Evolutionary conservation across 148 eudicot species (phyloP).

Genomic region (Pouteria glomerata): DNA sequence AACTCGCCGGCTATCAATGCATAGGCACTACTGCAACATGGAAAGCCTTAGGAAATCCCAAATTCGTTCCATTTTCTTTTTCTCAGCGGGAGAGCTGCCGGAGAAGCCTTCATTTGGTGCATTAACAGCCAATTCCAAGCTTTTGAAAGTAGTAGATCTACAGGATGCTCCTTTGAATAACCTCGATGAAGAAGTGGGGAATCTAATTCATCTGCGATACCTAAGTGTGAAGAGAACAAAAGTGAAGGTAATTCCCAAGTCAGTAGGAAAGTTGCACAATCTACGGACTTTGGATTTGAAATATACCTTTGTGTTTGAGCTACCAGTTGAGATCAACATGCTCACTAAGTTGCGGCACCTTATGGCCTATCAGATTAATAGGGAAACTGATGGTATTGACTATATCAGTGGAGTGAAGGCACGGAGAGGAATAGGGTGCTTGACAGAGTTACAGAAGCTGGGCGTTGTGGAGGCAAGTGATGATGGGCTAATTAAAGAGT

Average conservation of each 20-base stretch:
- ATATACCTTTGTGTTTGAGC: background rate
- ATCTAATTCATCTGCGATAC: background rate
- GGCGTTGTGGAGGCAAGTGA: background rate
- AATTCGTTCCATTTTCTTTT: background rate
- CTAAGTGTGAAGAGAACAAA: background rate
- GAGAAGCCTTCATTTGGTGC: background rate
- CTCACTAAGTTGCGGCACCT: slow-evolving; percentile 6
- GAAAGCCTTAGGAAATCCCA: background rate
- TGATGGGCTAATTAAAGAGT: background rate
- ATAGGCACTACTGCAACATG: background rate
- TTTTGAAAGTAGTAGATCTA: slow-evolving; percentile 3
- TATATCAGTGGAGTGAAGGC: background rate
- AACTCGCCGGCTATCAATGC: background rate
- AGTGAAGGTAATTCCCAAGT: slow-evolving; percentile 3
- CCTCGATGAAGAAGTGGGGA: background rate
- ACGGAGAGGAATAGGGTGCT: background rate
- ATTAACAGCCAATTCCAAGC: background rate
- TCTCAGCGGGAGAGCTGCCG: background rate
- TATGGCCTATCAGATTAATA: background rate
- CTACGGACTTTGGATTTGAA: background rate
- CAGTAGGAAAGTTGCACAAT: slow-evolving; percentile 5
- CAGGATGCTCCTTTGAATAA: background rate
- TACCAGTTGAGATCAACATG: background rate
- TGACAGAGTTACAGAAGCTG: background rate
- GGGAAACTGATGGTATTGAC: background rate